Evolutionary conservation across 805 yeast genomes (phyloP).

Genomic region (Candida schatavii): DNA sequence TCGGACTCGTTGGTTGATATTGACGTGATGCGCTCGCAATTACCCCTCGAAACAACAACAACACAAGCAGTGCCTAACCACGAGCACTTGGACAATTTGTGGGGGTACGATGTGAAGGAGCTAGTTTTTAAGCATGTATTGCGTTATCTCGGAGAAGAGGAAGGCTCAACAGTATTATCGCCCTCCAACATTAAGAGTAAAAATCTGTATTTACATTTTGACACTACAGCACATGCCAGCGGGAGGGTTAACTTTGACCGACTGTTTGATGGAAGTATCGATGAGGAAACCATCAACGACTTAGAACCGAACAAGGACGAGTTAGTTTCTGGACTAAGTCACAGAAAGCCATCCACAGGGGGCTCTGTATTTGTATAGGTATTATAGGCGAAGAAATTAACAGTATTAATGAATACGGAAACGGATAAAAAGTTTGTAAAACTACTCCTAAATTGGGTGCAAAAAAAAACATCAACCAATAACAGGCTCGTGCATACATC

Average conservation of each 20-base stretch:
- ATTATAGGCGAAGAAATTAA: background rate
- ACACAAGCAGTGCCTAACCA: conserved; percentile 61
- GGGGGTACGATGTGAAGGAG: conserved; percentile 68
- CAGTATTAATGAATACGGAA: conserved; percentile 1
- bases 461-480: too few species aligned
- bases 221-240: background rate
- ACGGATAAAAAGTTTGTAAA: background rate
- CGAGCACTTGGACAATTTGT: conserved; percentile 86
- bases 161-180: background rate
- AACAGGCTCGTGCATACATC: too few species aligned
- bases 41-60: conserved; percentile 53
- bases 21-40: conserved; percentile 62
- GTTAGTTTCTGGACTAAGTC: conserved; percentile 4
- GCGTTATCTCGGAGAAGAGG: conserved; percentile 14
- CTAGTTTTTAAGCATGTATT: conserved; percentile 34
- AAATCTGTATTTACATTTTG: conserved; percentile 2
- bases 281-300: background rate
- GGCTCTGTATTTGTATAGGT: conserved; percentile 12
- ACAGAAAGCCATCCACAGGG: conserved; percentile 15
- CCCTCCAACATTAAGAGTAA: conserved; percentile 4
- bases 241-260: background rate
- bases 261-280: background rate
- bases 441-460: too few species aligned
- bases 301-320: background rate
- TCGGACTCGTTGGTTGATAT: conserved; percentile 85